Evolutionary conservation across 495 filamentous ascomycete species (phyloP), one percentile per base, ranked within the genome.

Genomic region (Penicillium psychrofluorescens): DNA sequence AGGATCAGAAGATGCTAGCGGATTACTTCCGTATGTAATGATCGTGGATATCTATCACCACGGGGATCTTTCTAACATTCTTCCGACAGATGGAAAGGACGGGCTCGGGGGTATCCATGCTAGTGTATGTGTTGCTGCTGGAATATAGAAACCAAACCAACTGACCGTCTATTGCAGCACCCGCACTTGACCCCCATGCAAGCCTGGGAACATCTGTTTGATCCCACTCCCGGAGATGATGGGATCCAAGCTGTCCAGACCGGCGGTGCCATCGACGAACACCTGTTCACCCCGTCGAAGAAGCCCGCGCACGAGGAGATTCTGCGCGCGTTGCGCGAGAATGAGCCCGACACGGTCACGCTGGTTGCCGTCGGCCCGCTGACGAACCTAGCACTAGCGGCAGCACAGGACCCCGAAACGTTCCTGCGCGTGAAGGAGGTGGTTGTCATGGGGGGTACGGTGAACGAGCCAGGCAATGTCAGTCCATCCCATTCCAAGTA

Each of bases 371-470:
- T 97, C 37, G 92, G 94, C 0, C 92, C 92, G 0, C 68, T 97
- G 31, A 96, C 90, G 6, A 99, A 94, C 62, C 69, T 96, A 13
- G 91, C 94, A 9, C 62, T 90, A 34, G 92, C 92, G 10, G 89
- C 92, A 28, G 79, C 87, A 6, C 77, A 85, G 55, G 88, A 95
- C 49, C 80, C 88, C 2, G 82, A 86, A 55, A 83, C 88, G 5
- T 95, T 99, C 68, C 76, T 97, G 4, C 79, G 81, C 14, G 88
- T 79, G 22, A 95, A 94, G 59, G 85, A 95, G 58, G 80, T 99
- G 2, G 81, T 95, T 13, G 83, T 95, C n/a, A 99, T 99, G 92
- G 92, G 91, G 30, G 94, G 92, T 44, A 79, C 85, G n/a, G 76
- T 97, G 36, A 71, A 83, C 34, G 56, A 78, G 12, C 74, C 79